A percentile compares a stretch with the other conserved stretches of the same genome.
These are phyloP conservation scores for Penicillium pulvis DNA, from an alignment of 495 filamentous ascomycete species.

Conservation along the genomic window DNA sequence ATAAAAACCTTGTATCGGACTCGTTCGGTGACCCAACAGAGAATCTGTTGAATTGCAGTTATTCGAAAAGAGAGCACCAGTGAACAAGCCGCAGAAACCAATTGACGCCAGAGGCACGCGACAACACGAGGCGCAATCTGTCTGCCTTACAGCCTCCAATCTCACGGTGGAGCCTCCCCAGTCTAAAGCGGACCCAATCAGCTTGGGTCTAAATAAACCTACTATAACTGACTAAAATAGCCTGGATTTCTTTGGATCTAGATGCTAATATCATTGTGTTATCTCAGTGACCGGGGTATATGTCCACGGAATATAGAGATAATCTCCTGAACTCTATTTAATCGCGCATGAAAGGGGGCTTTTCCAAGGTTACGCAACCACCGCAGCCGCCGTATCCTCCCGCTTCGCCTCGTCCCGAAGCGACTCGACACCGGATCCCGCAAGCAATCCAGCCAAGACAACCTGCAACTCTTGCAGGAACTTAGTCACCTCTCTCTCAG, in stretches of 20 bases:
- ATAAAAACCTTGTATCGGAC: no score
- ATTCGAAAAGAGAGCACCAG: no score
- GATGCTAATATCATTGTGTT: no score
- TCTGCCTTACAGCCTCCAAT: not conserved
- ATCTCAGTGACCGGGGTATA: not conserved
- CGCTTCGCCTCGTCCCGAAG: conserved; percentile 29
- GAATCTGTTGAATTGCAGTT: no score
- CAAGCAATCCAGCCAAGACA: conserved; percentile 56
- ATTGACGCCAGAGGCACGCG: not conserved
- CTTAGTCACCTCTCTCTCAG: conserved; percentile 76
- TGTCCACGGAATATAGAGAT: not conserved
- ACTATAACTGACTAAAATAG: not conserved
- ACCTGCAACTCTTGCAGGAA: conserved; percentile 68
- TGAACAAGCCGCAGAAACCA: no score
- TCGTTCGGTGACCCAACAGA: no score
- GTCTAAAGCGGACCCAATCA: not conserved
- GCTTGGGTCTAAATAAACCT: not conserved
- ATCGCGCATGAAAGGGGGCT: not conserved
- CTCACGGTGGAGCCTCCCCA: not conserved
- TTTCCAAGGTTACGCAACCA: conserved; percentile 9
- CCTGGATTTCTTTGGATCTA: not conserved
- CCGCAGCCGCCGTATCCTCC: conserved; percentile 22
- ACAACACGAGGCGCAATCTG: not conserved
- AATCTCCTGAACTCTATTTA: conserved; percentile 1
- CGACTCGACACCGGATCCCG: conserved; percentile 29